These are phyloP conservation scores for Mycothermus thermophilus DNA, from an alignment of 495 filamentous ascomycete genomes.

Conservation along the genomic window DNA sequence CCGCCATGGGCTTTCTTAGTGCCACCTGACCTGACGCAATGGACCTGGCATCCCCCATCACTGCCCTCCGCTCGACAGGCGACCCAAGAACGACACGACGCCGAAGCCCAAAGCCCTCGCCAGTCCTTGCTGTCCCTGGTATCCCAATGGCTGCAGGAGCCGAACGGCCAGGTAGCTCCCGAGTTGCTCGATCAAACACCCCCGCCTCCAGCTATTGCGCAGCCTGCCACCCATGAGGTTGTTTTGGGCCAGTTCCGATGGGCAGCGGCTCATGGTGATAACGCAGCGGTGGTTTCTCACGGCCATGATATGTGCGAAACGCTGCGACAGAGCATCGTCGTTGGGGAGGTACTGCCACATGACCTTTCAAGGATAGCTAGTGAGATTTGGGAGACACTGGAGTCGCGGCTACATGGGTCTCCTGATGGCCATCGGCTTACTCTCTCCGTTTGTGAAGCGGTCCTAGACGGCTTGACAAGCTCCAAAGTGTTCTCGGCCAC, in stretches of 20 bases:
- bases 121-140: not conserved
- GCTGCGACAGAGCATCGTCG: conserved; percentile 6
- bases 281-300: conserved; percentile 1
- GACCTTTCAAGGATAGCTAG: not conserved
- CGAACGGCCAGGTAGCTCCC: not conserved
- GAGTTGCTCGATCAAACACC: not conserved
- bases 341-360: conserved; percentile 5
- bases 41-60: conserved; percentile 37
- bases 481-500: conserved; percentile 9
- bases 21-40: conserved; percentile 28
- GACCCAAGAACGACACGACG: no score
- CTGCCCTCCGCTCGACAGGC: not conserved
- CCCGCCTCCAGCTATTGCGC: not conserved
- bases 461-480: conserved; percentile 8
- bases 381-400: conserved; percentile 9
- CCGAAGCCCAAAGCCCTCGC: not conserved
- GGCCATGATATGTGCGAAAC: conserved; percentile 4
- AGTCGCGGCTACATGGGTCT: conserved; percentile 1
- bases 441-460: conserved; percentile 6
- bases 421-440: not conserved
- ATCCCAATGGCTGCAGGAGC: not conserved
- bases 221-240: not conserved
- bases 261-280: not conserved
- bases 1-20: conserved; percentile 28
- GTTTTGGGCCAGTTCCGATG: conserved; percentile 5